These are phyloP conservation scores for Eucalyptus cladocalyx DNA, from an alignment of 345 rosid genomes.

Conservation along the genomic window DNA sequence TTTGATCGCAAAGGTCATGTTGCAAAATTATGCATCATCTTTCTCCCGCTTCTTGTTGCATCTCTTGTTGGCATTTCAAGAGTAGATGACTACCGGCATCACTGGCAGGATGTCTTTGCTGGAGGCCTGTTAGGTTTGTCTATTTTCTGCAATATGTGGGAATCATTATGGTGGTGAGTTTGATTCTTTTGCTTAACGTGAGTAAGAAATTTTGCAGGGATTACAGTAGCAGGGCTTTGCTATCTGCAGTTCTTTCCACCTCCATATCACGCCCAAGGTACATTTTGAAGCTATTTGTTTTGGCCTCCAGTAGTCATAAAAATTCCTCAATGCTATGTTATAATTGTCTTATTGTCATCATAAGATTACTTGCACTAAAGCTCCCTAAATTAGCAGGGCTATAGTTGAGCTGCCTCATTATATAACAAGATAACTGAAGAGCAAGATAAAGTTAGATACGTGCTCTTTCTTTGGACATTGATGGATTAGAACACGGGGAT, in stretches of 20 bases:
- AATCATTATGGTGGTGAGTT: background rate
- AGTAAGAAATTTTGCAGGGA: background rate
- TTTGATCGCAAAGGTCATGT: conserved; percentile 67
- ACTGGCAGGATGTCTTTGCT: conserved; percentile 81
- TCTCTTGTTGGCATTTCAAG: conserved; percentile 75
- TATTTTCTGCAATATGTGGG: background rate
- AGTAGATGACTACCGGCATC: conserved; percentile 85
- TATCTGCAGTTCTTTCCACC: conserved; percentile 7
- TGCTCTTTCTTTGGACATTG: background rate
- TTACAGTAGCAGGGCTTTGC: background rate
- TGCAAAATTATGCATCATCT: conserved; percentile 57
- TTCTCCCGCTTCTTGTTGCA: conserved; percentile 56
- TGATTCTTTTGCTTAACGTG: background rate
- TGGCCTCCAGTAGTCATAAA: background rate
- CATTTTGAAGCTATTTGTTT: background rate
- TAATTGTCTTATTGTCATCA: background rate
- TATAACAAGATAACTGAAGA: background rate
- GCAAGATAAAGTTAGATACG: background rate
- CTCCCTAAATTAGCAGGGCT: background rate
- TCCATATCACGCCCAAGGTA: background rate
- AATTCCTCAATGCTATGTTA: background rate
- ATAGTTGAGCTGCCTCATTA: background rate
- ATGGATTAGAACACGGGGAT: background rate
- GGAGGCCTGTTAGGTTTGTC: conserved; percentile 56
- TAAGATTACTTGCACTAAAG: background rate